These are phyloP conservation scores for Vaccinium myrtillus DNA, from an alignment of 148 eudicot genomes.

Conservation along the genomic window DNA sequence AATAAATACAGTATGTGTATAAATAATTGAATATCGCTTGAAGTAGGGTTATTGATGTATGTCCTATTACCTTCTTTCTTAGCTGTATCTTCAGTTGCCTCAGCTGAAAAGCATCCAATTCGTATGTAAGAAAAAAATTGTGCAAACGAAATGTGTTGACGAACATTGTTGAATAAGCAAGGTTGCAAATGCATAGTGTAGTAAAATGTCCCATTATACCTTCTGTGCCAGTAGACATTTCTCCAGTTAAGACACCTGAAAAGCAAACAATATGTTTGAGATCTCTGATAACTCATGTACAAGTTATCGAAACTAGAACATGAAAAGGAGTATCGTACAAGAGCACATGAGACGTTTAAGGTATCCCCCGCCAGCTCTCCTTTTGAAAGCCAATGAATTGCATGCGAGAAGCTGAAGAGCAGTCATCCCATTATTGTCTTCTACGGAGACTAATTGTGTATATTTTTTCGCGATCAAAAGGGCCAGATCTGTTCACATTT, in stretches of 20 bases:
- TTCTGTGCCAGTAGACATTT: neutral
- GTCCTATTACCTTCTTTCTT: neutral
- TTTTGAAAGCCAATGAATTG: neutral
- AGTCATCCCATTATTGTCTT: conserved; percentile 18
- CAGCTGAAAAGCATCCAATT: neutral
- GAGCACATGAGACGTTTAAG: neutral
- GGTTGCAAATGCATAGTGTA: neutral
- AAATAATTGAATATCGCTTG: too few relatives aligned
- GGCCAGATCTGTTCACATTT: conserved; percentile 13
- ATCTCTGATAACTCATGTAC: neutral
- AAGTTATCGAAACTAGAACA: too few relatives aligned
- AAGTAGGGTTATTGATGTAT: too few relatives aligned
- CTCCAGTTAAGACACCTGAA: neutral
- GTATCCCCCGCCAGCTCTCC: neutral
- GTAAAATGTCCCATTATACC: neutral
- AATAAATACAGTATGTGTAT: too few relatives aligned
- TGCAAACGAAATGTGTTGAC: neutral
- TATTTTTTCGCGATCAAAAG: neutral
- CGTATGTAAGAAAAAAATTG: neutral
- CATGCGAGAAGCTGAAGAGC: conserved; percentile 22
- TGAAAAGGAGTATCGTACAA: neutral
- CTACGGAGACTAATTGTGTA: neutral
- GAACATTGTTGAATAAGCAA: neutral
- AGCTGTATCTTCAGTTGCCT: neutral
- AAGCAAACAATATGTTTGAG: neutral